Percentiles rank a stretch among this genome's conserved stretches.
These are phyloP conservation scores for Helicostylum pulchrum DNA, from an alignment of 192 early-diverging fungal genomes.

Conservation along the genomic window DNA sequence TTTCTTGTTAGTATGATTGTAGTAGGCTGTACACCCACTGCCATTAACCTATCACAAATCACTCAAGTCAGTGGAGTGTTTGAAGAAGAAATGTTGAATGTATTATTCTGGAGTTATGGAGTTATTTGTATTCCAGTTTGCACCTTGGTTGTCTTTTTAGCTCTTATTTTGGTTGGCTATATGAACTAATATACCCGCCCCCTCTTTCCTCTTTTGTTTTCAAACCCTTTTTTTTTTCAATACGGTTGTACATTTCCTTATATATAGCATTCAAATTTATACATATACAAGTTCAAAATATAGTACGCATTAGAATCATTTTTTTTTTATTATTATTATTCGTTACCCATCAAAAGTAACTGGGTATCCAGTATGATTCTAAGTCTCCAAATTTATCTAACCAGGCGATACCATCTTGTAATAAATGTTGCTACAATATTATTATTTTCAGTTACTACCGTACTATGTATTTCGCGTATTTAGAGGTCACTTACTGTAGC, in stretches of 20 bases:
- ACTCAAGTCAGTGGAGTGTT: conserved; percentile 66
- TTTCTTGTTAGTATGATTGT: conserved; percentile 62
- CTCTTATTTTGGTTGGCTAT: conserved; percentile 20
- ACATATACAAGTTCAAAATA: not conserved
- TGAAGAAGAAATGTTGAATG: conserved; percentile 62
- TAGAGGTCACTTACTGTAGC: conserved; percentile 47
- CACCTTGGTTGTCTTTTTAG: conserved; percentile 26
- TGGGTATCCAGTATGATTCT: conserved; percentile 54
- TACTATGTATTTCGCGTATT: conserved; percentile 12
- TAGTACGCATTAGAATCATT: not conserved
- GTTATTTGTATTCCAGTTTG: conserved; percentile 40
- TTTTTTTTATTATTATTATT: too few species aligned
- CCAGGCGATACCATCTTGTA: conserved; percentile 77
- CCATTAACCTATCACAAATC: conserved; percentile 69
- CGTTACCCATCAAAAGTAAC: conserved; percentile 39
- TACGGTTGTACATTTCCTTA: too few species aligned
- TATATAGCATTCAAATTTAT: not conserved
- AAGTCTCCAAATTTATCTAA: conserved; percentile 59
- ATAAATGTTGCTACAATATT: conserved; percentile 51
- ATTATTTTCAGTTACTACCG: not conserved
- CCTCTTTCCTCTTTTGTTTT: too few species aligned
- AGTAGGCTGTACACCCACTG: conserved; percentile 62
- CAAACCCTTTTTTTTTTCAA: too few species aligned
- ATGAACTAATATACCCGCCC: too few species aligned
- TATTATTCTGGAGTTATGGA: conserved; percentile 69